Conservation (phyloP, 2,329 filamentous ascomycete species). For the Arthrobotrys iridis region DNA sequence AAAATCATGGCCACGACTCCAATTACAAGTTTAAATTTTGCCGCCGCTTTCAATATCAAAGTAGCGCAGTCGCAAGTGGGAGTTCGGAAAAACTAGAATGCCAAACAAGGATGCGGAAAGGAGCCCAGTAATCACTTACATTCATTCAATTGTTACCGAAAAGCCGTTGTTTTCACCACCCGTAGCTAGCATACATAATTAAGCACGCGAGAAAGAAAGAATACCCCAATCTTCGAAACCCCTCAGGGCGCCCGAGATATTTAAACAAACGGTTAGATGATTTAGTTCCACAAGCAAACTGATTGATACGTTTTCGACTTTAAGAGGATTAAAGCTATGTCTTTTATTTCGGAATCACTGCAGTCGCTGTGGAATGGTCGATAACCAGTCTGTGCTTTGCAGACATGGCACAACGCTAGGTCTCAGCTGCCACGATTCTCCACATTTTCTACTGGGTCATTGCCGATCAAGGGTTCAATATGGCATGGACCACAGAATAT, state of each 20-base stretch:
- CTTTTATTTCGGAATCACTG: slow-evolving; percentile 8
- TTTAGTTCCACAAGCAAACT: no score
- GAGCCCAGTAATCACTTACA: neutral
- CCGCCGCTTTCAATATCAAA: neutral
- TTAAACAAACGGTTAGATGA: neutral
- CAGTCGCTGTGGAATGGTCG: slow-evolving; percentile 7
- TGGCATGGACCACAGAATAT: neutral
- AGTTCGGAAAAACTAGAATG: neutral
- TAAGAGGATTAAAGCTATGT: slow-evolving; percentile 3
- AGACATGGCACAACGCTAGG: slow-evolving; percentile 6
- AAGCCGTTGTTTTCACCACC: neutral
- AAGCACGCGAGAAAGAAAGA: neutral
- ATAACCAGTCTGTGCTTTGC: slow-evolving; percentile 15
- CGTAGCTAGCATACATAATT: no score
- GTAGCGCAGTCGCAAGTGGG: neutral
- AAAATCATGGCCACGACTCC: neutral
- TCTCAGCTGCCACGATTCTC: slow-evolving; percentile 5
- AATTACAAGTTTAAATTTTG: neutral
- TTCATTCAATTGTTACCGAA: neutral
- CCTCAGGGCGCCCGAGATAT: neutral
- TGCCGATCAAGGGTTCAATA: slow-evolving; percentile 6
- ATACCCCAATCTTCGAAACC: neutral
- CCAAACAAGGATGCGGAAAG: neutral
- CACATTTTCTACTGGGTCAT: neutral
- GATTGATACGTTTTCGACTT: no score